Percentiles rank a stretch among this genome's conserved stretches.
Evolutionary conservation across 768 basidiomycete species (phyloP).

Genomic region (Rhizopogon roseolus): DNA sequence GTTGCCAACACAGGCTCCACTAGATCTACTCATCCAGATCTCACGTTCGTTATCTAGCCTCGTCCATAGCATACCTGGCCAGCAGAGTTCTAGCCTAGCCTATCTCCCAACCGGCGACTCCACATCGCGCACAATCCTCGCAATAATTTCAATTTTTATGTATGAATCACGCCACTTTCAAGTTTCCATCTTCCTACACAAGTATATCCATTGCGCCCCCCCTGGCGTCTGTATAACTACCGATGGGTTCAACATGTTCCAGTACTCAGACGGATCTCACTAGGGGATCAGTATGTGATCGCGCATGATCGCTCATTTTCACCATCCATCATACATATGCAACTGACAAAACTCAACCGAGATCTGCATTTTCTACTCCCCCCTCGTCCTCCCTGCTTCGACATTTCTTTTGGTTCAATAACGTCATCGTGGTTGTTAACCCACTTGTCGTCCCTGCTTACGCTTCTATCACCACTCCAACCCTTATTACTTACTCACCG

Average conservation of each 20-base stretch:
- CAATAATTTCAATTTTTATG: not conserved
- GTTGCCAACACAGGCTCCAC: not conserved
- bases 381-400: not conserved
- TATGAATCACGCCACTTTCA: not conserved
- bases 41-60: slow-evolving; percentile 15
- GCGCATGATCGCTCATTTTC: not conserved
- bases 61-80: not conserved
- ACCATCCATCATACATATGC: not conserved
- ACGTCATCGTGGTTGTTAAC: not conserved
- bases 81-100: not conserved
- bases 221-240: not conserved
- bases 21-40: slow-evolving; percentile 17
- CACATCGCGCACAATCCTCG: not conserved
- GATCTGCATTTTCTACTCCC: no score
- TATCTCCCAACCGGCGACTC: not conserved
- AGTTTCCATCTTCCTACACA: no score
- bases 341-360: no score
- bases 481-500: no score
- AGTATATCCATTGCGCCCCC: not conserved
- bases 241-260: not conserved
- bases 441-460: not conserved
- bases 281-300: no score
- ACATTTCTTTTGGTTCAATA: not conserved
- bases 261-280: not conserved
- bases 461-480: not conserved